Base-by-base conservation (phyloP, 495 filamentous ascomycete genomes). In the Podospora conica region DNA sequence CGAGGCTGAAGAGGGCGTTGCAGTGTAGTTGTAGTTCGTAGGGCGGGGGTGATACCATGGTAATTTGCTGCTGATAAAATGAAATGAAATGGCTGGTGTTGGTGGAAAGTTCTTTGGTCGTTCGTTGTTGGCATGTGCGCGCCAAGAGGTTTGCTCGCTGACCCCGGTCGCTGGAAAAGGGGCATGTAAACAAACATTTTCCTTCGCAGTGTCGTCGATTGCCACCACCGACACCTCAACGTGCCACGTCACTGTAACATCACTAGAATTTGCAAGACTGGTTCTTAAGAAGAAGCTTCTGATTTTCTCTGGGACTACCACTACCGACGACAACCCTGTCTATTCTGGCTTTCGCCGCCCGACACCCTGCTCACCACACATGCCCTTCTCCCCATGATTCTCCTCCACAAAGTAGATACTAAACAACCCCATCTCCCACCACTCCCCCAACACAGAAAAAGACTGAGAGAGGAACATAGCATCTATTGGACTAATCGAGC, bases 11-110 rank as follows among this genome's bases (percentile, higher is more conserved):
- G 75, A 83, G 91, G 70, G 90, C 87, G 54, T 86, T 96, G 85
- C 94, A 97, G 82, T 98, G 95, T 78, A 93, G 90, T 73, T 98
- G 95, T 75, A 85, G 82, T 66, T 86, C 84, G 24, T 83, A 74
- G 29, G 3, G 11, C 4, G 15, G 21, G 12, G 9, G 8, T 12
- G 1, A 9, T 3, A 3, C 3, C 21, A 56, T 8, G 24, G 21
- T 8, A 56, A 22, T n/a, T 10, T 20, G 12, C 11, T 11, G 18
- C 10, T 18, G 25, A 59, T 21, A 15, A n/a, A n/a, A 11, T 59
- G 18, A 9, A 21, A 27, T 21, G 22, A 3, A 15, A 11, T 11
- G n/a, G 7, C 3, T 22, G n/a, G n/a, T n/a, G n/a, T n/a, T n/a
- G n/a, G n/a, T n/a, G n/a, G n/a, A n/a, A n/a, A n/a, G n/a, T n/a